These are phyloP conservation scores for Plasmodium malariae DNA, from an alignment of 169 alveolate genomes.

Conservation along the genomic window DNA sequence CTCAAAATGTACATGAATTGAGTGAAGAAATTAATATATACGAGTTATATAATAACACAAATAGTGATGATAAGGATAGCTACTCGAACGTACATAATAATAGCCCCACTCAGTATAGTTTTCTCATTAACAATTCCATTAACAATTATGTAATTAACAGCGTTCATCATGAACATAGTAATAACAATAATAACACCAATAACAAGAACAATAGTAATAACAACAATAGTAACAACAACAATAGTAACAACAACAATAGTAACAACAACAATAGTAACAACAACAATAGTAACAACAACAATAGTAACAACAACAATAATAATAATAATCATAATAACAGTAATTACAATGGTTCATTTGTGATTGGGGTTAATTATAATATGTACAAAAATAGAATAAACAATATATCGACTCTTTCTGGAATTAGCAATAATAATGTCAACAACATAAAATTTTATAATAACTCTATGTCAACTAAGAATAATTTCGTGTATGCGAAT, in stretches of 20 bases:
- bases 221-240: too few species aligned
- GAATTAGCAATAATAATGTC: not conserved
- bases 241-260: too few species aligned
- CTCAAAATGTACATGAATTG: not conserved
- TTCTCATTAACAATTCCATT: not conserved
- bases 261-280: too few species aligned
- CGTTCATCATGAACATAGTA: not conserved
- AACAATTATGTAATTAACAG: not conserved
- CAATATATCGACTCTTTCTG: not conserved
- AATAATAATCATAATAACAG: not conserved
- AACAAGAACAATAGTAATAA: too few species aligned
- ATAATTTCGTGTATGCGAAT: slow-evolving; percentile 1
- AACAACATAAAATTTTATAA: not conserved
- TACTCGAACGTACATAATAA: not conserved
- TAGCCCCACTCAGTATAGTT: not conserved
- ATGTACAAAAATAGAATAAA: not conserved
- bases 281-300: too few species aligned
- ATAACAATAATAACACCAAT: not conserved
- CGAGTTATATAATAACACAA: not conserved
- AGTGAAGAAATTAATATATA: slow-evolving; percentile 23
- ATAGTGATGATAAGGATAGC: not conserved
- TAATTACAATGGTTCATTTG: not conserved
- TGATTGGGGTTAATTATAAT: not conserved
- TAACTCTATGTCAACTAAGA: not conserved
- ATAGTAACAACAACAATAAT: not conserved